These are phyloP conservation scores for Excoecaria agallocha DNA, from an alignment of 345 rosid species.

Conservation along the genomic window DNA sequence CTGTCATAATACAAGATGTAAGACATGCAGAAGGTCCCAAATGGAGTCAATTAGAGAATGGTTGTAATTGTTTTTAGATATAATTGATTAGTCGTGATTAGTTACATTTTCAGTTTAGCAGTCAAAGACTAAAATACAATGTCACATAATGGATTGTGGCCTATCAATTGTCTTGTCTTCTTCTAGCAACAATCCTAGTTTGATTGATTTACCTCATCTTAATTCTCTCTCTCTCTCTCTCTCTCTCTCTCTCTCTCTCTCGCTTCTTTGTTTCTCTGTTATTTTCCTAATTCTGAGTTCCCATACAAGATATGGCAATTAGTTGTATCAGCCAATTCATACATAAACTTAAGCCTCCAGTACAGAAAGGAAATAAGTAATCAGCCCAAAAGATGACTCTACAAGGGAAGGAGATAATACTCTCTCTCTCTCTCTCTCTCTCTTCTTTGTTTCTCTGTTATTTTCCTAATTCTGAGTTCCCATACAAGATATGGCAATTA, in stretches of 20 bases:
- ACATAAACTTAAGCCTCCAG: neutral
- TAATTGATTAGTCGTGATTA: neutral
- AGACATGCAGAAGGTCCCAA: neutral
- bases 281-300: neutral
- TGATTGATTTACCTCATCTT: neutral
- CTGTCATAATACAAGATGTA: neutral
- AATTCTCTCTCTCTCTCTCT: neutral
- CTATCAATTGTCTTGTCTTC: neutral
- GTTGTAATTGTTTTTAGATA: neutral
- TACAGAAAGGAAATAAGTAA: neutral
- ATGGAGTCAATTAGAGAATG: neutral
- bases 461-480: neutral
- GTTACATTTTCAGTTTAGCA: neutral
- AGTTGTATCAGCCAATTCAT: neutral
- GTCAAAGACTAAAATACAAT: neutral
- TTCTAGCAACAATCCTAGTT: neutral
- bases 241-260: neutral
- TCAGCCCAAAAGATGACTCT: neutral
- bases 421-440: too few relatives aligned
- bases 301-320: too few relatives aligned
- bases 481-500: too few relatives aligned
- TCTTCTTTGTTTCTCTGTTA: neutral
- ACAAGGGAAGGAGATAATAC: neutral
- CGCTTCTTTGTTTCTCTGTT: neutral
- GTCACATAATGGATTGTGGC: neutral